Percentiles rank a stretch among this genome's conserved stretches.
Evolutionary conservation across 2,329 filamentous ascomycete genomes (phyloP).

Genomic region (Zymoseptoria crescenta): DNA sequence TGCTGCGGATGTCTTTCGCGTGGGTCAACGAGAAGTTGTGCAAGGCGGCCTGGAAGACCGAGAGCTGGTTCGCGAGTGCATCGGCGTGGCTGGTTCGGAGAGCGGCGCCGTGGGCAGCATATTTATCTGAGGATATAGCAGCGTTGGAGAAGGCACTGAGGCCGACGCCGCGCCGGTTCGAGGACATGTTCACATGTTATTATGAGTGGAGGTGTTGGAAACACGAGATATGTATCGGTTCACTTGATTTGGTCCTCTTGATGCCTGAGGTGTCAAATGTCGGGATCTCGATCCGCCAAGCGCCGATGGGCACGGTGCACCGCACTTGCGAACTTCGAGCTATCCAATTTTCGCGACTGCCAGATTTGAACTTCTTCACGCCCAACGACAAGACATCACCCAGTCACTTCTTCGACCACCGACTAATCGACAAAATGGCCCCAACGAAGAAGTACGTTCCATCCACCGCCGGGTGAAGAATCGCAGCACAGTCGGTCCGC

Average conservation of each 20-base stretch:
- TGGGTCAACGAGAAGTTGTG: constrained; percentile 94
- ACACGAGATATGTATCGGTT: neutral
- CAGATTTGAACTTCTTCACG: constrained; percentile 6
- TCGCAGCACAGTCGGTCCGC: constrained; percentile 72
- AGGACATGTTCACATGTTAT: constrained; percentile 32
- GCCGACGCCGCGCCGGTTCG: constrained; percentile 69
- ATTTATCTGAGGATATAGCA: constrained; percentile 77
- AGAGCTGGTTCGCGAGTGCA: constrained; percentile 84
- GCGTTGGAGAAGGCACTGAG: constrained; percentile 84
- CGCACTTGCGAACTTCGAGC: constrained; percentile 3
- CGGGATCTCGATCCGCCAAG: constrained; percentile 2
- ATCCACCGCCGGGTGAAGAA: constrained; percentile 35
- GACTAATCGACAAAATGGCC: constrained; percentile 46
- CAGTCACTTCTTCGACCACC: constrained; percentile 32
- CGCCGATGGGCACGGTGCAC: neutral
- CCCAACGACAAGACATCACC: constrained; percentile 8
- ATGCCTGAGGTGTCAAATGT: neutral
- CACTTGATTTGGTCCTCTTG: neutral
- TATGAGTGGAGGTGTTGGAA: neutral
- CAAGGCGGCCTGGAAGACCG: constrained; percentile 89
- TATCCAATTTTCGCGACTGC: constrained; percentile 13
- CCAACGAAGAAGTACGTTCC: constrained; percentile 49
- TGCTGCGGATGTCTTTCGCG: constrained; percentile 89
- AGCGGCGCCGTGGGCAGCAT: constrained; percentile 78
- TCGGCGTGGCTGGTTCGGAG: constrained; percentile 78